Percentiles rank a stretch among this genome's conserved stretches.
These are phyloP conservation scores for Claviceps purpurea DNA, from an alignment of 2,329 filamentous ascomycete genomes.

Conservation along the genomic window DNA sequence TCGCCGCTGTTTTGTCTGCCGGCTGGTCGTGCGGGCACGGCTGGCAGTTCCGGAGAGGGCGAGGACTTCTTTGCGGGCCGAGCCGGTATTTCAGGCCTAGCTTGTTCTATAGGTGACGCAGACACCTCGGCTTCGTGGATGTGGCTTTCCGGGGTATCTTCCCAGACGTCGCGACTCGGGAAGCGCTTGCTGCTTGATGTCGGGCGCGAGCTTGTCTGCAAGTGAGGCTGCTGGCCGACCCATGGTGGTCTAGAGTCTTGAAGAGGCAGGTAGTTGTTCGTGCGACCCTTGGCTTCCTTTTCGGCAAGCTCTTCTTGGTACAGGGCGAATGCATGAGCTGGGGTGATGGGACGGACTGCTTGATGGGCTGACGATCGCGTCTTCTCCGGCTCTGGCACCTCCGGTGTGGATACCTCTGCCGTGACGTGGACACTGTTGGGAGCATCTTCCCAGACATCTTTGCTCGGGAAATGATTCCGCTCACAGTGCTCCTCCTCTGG, in stretches of 20 bases:
- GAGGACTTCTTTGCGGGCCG: constrained; percentile 26
- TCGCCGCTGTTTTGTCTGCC: constrained; percentile 29
- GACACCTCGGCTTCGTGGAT: constrained; percentile 63
- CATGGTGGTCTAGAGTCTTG: constrained; percentile 27
- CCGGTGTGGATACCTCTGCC: constrained; percentile 74
- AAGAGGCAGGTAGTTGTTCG: constrained; percentile 16
- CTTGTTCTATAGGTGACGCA: constrained; percentile 17
- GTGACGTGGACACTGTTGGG: constrained; percentile 70
- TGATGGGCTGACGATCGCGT: constrained; percentile 16
- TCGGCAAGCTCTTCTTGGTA: constrained; percentile 53
- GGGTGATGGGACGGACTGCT: constrained; percentile 34
- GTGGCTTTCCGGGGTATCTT: constrained; percentile 77
- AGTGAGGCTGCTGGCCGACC: constrained; percentile 33
- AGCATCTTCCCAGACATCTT: constrained; percentile 94
- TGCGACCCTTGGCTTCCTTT: constrained; percentile 27
- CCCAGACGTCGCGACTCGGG: constrained; percentile 88
- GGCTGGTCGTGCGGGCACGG: constrained; percentile 40
- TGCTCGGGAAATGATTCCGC: constrained; percentile 71
- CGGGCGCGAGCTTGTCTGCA: constrained; percentile 32
- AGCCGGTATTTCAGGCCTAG: constrained; percentile 17
- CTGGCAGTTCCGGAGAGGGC: constrained; percentile 26
- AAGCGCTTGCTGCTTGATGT: constrained; percentile 55
- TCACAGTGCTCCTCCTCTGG: constrained; percentile 33
- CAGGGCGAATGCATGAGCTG: constrained; percentile 52
- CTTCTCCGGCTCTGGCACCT: constrained; percentile 27